Percentiles rank a stretch among this genome's conserved stretches.
Conservation (phyloP, 805 yeast genomes). For the Ogataea minuta region DNA sequence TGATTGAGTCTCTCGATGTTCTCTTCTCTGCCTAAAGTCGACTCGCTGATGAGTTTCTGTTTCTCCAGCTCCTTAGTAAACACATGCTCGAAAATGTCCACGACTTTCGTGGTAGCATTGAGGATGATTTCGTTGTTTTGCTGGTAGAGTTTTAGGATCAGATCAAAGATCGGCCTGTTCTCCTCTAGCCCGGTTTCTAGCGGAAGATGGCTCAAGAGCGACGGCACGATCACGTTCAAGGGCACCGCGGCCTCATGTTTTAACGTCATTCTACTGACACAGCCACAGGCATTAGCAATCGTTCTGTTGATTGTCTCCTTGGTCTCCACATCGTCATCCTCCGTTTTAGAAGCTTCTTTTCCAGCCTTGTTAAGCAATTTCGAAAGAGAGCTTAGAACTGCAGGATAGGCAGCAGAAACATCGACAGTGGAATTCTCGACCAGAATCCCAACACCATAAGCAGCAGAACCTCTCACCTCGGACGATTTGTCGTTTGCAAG, state of each 20-base stretch:
- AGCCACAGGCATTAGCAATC: conserved; percentile 93
- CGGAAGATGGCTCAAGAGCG: conserved; percentile 75
- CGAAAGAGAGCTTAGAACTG: conserved; percentile 64
- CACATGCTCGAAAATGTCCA: conserved; percentile 66
- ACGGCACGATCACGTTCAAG: conserved; percentile 70
- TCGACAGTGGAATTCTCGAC: conserved; percentile 52
- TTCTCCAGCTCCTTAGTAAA: conserved; percentile 76
- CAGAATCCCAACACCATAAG: conserved; percentile 89
- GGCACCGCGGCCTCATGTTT: conserved; percentile 74
- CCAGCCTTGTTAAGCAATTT: conserved; percentile 77
- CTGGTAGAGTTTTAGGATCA: conserved; percentile 71
- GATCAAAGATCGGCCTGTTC: conserved; percentile 82
- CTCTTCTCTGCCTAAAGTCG: conserved; percentile 85
- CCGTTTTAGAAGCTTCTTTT: conserved; percentile 58
- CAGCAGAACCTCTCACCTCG: conserved; percentile 92
- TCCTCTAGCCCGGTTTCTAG: conserved; percentile 88
- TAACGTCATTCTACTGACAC: conserved; percentile 88
- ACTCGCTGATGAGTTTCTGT: conserved; percentile 63
- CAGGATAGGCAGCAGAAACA: conserved; percentile 61
- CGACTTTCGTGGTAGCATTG: conserved; percentile 56
- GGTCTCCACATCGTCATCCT: conserved; percentile 71
- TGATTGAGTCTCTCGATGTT: conserved; percentile 75
- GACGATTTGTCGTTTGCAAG: conserved; percentile 73
- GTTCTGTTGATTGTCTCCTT: conserved; percentile 79
- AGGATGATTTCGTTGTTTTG: conserved; percentile 55